Base-by-base conservation (phyloP, 2,329 filamentous ascomycete genomes). In the Ophiostoma tasmaniense region DNA sequence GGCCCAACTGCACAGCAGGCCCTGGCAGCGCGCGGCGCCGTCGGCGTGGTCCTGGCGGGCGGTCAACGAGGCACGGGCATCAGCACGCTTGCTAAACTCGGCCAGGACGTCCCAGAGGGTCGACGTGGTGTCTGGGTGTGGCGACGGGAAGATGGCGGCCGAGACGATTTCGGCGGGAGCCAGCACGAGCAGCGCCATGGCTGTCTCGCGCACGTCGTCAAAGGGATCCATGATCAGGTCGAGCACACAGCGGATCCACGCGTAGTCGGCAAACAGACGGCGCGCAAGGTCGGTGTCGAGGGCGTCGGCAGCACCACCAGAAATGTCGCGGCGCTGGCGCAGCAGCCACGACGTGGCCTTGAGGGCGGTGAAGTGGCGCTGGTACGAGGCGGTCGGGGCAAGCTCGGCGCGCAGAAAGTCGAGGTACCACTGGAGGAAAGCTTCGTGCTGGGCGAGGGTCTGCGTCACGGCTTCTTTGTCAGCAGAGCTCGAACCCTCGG, bases 21-120 rank as follows among this genome's bases (percentile, higher is more conserved):
- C 87, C 71, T 89, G 90, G 2, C 89, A 83, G 67, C 92, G 88
- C 42, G 93, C 94, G 65, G 95, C 89, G 11, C 94, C 94, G 78
- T 99, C 94, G 1, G 93, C 93, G 76, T 97, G 92, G 76, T 98
- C 93, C 14, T 93, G 94, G 71, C 95, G 86, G 28, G 92, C 92
- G 4, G 92, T 96, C 33, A 80, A 82, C 28, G 87, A 83, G 70
- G 91, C 89, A 42, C 86, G 80, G 3, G 79, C 77, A 69, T 89
- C 84, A 0, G 87, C 85, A 68, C 82, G 81, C 1, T 71, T 73
- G 52, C 85, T 80, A 68, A 89, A 85, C 20, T 79, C 77, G 3
- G 71, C 72, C 35, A 89, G 76, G 11, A 83, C 74, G 8, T 75
- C 73, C 1, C 37, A 28, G 11, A 70, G 61, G 1, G 66, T 25